Evolutionary conservation across 495 filamentous ascomycete species (phyloP), one percentile per base, ranked within the genome.

Genomic region (Penicillium pancosmium): DNA sequence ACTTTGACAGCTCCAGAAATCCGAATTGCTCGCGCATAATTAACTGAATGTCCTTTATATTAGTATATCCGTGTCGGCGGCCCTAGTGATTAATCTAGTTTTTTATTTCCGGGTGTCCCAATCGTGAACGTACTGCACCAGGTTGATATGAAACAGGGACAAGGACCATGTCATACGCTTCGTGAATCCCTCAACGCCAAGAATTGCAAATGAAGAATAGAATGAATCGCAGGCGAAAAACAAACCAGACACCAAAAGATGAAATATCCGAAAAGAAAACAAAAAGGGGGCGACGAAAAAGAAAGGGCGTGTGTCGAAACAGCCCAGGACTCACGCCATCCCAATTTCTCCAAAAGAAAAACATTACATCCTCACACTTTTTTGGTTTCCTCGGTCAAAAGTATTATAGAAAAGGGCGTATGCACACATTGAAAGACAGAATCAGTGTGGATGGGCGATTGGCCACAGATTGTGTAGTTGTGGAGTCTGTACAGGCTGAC

Each of bases 21-120:
- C 40, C 36, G 40, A 52, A 55, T 38, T 55, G 48, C 41, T 57
- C 23, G 41, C 41, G 41, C 41, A 9, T 19, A 12, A 15, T 44
- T 19, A 9, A 50, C 50, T 52, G 53, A 56, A 52, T 49, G 41
- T 47, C 35, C 44, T 58, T 52, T 61, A 31, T 66, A 61, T 66
- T 68, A 66, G 63, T 65, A 58, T 65, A 60, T 55, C 51, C 50
- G 50, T 56, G 21, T 63, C 52, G 54, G 63, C 48, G 61, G 61
- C 57, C 62, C 60, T 61, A 63, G 62, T 60, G 46, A 68, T 68
- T 68, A 66, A 57, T 70, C 67, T 70, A 70, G 59, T 54, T 63
- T 66, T 69, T 69, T 61, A 63, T 65, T 70, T 63, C 65, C 62
- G 60, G 61, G 31, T 53, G 55, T 62, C 46, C 57, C 64, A 63